Conservation (phyloP, 495 filamentous ascomycete genomes). For the Penicillium egyptiacum region DNA sequence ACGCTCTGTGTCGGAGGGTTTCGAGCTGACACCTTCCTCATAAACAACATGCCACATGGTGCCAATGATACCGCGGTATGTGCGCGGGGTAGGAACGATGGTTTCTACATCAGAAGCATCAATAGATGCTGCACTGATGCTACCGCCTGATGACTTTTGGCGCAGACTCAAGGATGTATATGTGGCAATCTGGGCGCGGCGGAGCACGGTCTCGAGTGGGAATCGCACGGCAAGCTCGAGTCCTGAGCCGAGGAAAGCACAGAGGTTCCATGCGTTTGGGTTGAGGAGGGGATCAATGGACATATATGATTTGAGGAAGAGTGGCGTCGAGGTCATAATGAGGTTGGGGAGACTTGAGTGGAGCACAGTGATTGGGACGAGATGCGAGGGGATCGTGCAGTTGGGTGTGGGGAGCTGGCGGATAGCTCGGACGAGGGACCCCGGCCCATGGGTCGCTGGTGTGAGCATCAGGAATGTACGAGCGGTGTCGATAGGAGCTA, state of each 20-base stretch:
- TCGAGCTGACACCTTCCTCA: slow-evolving; percentile 68
- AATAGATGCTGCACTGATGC: slow-evolving; percentile 37
- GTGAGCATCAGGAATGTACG: slow-evolving; percentile 86
- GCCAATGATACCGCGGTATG: slow-evolving; percentile 76
- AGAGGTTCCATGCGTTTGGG: slow-evolving; percentile 73
- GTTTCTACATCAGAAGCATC: slow-evolving; percentile 59
- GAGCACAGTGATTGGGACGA: slow-evolving; percentile 81
- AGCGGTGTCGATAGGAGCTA: slow-evolving; percentile 85
- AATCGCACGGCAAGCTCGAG: slow-evolving; percentile 82
- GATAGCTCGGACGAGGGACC: slow-evolving; percentile 71
- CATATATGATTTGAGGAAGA: slow-evolving; percentile 75
- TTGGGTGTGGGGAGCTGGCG: slow-evolving; percentile 67
- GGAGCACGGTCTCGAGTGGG: slow-evolving; percentile 87
- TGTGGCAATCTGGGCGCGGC: slow-evolving; percentile 78
- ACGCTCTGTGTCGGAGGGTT: slow-evolving; percentile 34
- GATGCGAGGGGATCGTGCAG: slow-evolving; percentile 64
- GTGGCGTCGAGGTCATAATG: slow-evolving; percentile 73
- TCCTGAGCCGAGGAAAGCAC: slow-evolving; percentile 71
- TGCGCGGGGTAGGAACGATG: slow-evolving; percentile 60
- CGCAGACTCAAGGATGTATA: slow-evolving; percentile 48
- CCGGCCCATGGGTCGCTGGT: slow-evolving; percentile 66
- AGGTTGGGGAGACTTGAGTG: slow-evolving; percentile 80
- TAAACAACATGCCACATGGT: slow-evolving; percentile 85
- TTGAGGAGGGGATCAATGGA: slow-evolving; percentile 79
- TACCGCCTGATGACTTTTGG: slow-evolving; percentile 56